Percentiles rank a stretch among this genome's conserved stretches.
phyloP scores from a whole-genome alignment of 768 basidiomycete species.

The Leccinum longicurvipes region DNA sequence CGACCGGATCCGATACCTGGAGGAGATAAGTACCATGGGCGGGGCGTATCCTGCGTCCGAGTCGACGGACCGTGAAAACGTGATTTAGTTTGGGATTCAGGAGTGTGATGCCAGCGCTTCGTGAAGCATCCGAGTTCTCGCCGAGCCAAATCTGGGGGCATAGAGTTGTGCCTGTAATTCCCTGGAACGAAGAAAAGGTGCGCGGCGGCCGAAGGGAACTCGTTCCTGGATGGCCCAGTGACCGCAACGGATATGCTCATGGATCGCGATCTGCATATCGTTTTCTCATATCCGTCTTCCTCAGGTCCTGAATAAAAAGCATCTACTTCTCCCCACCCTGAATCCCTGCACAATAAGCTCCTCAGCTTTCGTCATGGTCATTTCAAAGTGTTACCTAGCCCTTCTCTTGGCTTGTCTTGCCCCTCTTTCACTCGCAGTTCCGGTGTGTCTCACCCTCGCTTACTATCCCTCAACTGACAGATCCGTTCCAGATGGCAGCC shows the following conservation, averaged over 20 bases:
- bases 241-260: slow-evolving; percentile 17
- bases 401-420: slow-evolving; percentile 20
- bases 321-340: background rate
- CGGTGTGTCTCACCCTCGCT: slow-evolving; percentile 11
- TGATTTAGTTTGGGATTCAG: slow-evolving; percentile 8
- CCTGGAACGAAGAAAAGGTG: slow-evolving; percentile 16
- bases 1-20: slow-evolving; percentile 7
- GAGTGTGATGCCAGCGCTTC: slow-evolving; percentile 7
- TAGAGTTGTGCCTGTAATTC: slow-evolving; percentile 22
- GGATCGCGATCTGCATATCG: slow-evolving; percentile 16
- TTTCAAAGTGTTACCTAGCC: slow-evolving; percentile 18
- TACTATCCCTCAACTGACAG: background rate
- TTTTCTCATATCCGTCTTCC: slow-evolving; percentile 22
- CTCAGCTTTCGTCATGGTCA: slow-evolving; percentile 16
- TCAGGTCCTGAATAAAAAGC: slow-evolving; percentile 22
- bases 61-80: slow-evolving; percentile 3
- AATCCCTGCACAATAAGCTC: slow-evolving; percentile 1
- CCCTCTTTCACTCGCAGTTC: slow-evolving; percentile 22
- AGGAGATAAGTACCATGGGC: slow-evolving; percentile 2
- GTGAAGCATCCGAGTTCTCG: slow-evolving; percentile 9
- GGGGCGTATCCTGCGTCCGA: background rate
- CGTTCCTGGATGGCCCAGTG: slow-evolving; percentile 24
- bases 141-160: slow-evolving; percentile 7
- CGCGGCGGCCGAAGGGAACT: slow-evolving; percentile 23
- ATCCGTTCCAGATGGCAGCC: slow-evolving; percentile 9